Percentiles rank a stretch among this genome's conserved stretches.
Evolutionary conservation across 2,329 filamentous ascomycete species (phyloP).

Genomic region (Ophiostoma ulmi): DNA sequence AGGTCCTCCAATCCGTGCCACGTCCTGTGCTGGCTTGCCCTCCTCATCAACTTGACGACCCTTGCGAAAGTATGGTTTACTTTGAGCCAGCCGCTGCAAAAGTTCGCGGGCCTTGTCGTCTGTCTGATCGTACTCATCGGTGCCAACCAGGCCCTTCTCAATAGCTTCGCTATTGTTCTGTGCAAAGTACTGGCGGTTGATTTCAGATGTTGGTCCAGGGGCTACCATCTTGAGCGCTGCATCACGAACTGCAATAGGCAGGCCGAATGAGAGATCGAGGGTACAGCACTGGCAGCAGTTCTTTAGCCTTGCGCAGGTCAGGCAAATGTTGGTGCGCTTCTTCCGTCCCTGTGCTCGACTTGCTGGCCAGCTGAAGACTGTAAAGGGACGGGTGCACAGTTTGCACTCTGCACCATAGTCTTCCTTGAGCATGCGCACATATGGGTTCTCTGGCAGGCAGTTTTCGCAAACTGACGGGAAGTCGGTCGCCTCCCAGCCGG

Average conservation of each 20-base stretch:
- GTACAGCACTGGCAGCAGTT: constrained; percentile 99
- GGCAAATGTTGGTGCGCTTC: constrained; percentile 90
- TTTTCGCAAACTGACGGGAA: constrained; percentile 86
- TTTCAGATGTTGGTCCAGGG: constrained; percentile 81
- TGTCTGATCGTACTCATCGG: constrained; percentile 92
- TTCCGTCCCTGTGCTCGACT: constrained; percentile 82
- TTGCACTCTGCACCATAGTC: constrained; percentile 87
- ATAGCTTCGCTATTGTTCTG: constrained; percentile 96
- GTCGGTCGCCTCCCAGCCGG: constrained; percentile 91
- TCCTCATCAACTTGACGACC: constrained; percentile 66
- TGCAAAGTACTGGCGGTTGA: constrained; percentile 96
- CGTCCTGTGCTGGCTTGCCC: constrained; percentile 38
- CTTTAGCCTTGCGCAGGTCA: constrained; percentile 94
- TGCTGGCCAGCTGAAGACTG: constrained; percentile 89
- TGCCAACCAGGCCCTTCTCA: constrained; percentile 72
- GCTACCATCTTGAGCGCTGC: constrained; percentile 97
- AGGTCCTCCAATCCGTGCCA: constrained; percentile 28
- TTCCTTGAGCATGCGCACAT: constrained; percentile 98
- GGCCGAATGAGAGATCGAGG: constrained; percentile 91
- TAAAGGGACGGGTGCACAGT: constrained; percentile 90
- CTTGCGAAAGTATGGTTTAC: constrained; percentile 92
- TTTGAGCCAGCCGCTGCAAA: constrained; percentile 75
- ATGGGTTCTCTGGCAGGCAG: constrained; percentile 92
- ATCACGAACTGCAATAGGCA: constrained; percentile 91
- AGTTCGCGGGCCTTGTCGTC: constrained; percentile 94